Evolutionary conservation across 2,329 filamentous ascomycete species (phyloP).

Genomic region (Exophiala calicioides): DNA sequence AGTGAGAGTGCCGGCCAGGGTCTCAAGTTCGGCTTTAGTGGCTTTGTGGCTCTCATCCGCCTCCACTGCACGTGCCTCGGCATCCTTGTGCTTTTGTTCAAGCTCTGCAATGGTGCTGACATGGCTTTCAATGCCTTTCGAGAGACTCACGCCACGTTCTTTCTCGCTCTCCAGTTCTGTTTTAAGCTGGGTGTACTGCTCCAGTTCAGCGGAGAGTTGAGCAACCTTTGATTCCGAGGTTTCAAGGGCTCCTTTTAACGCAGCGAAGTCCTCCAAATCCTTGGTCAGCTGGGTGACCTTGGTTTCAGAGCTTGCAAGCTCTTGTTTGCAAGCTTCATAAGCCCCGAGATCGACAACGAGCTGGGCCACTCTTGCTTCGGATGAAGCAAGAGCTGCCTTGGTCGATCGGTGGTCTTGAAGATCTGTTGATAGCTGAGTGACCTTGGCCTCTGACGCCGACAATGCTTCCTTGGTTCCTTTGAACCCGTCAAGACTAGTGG

Average conservation of each 20-base stretch:
- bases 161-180: slow-evolving; percentile 9
- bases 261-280: slow-evolving; percentile 10
- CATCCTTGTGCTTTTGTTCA: slow-evolving; percentile 11
- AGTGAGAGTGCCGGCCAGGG: slow-evolving; percentile 13
- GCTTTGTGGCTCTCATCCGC: slow-evolving; percentile 15
- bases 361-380: slow-evolving; percentile 18
- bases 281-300: slow-evolving; percentile 14
- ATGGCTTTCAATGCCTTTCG: slow-evolving; percentile 15
- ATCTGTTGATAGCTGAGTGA: slow-evolving; percentile 15
- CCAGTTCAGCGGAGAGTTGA: slow-evolving; percentile 13
- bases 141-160: slow-evolving; percentile 2
- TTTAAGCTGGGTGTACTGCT: slow-evolving; percentile 12
- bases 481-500: slow-evolving; percentile 11
- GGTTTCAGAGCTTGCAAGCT: slow-evolving; percentile 14
- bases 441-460: slow-evolving; percentile 11
- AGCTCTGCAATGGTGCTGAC: slow-evolving; percentile 8
- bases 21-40: slow-evolving; percentile 9
- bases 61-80: slow-evolving; percentile 1
- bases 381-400: slow-evolving; percentile 16
- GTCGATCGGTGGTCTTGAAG: slow-evolving; percentile 9
- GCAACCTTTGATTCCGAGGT: slow-evolving; percentile 14
- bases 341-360: slow-evolving; percentile 18
- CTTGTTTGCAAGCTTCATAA: slow-evolving; percentile 14
- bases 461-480: slow-evolving; percentile 16
- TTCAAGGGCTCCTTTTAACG: slow-evolving; percentile 7